These are phyloP conservation scores for Dentipellis fragilis DNA, from an alignment of 768 basidiomycete genomes.

Conservation along the genomic window DNA sequence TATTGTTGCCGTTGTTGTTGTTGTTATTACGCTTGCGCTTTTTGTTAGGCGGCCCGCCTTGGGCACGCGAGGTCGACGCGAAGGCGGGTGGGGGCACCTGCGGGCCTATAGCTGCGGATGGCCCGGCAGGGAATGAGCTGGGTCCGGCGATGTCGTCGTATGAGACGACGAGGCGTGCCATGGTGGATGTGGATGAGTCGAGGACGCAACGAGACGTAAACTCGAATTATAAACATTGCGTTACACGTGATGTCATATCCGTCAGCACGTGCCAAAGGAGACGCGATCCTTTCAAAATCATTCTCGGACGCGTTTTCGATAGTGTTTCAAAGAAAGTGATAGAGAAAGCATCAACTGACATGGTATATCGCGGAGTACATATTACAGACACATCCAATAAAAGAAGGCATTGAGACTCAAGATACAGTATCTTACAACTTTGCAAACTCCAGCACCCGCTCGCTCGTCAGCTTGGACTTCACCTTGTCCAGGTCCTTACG, in stretches of 20 bases:
- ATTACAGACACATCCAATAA: not conserved
- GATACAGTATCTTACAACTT: conserved; percentile 23
- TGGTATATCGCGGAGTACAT: not conserved
- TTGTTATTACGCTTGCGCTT: conserved; percentile 8
- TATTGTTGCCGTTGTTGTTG: too few relatives aligned
- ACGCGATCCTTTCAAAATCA: too few relatives aligned
- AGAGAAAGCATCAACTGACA: not conserved
- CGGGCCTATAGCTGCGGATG: conserved; percentile 1
- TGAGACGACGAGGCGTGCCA: not conserved
- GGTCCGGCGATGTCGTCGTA: not conserved
- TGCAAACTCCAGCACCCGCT: conserved; percentile 29
- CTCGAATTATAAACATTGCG: too few relatives aligned
- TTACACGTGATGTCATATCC: too few relatives aligned
- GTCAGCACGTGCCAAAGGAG: too few relatives aligned
- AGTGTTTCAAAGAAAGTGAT: not conserved
- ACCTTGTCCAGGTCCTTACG: conserved; percentile 63
- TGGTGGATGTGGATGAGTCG: not conserved
- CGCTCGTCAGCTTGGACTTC: conserved; percentile 55
- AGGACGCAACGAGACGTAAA: not conserved
- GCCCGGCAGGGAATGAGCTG: not conserved
- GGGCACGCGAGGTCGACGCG: not conserved
- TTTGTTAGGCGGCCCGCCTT: conserved; percentile 6
- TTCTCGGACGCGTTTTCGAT: too few relatives aligned
- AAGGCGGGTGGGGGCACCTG: conserved; percentile 7
- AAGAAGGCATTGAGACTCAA: not conserved